Evolutionary conservation across 306 rosid genomes (phyloP), one percentile per base, ranked within the genome.

Genomic region (Citrullus colocynthis): DNA sequence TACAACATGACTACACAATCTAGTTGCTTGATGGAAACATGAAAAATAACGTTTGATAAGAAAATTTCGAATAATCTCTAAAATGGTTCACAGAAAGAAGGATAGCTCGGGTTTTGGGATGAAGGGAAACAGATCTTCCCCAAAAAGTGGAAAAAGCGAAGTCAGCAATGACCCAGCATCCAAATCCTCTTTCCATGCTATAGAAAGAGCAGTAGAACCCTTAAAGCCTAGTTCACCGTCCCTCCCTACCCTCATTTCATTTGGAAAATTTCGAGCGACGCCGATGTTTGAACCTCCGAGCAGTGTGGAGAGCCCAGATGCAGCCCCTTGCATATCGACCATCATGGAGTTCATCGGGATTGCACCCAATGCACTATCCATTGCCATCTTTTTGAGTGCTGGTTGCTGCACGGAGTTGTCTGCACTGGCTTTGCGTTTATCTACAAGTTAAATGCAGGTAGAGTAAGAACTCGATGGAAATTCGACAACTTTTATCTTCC

Each of bases 141-240:
- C 96, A 61, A 95, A 95, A 59, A 89, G 76, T 82, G 86, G 96
- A 57, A 80, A 87, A 81, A 89, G 55, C 0, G 92, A 83, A 14
- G 90, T 84, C 45, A 95, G 64, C 79, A 95, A 42, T 51, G 83
- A 87, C 49, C 93, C 97, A 44, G 88, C 86, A 86, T 90, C 92
- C 24, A 81, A 80, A 79, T 95, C 90, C 76, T 95, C 98, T 86
- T 92, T 95, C 98, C 98, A 92, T 48, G 96, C 92, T 80, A 87
- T 88, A 76, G 93, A 88, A 83, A 88, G 92, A 84, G 85, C 80
- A 66, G 88, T 16, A 52, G 91, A 89, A 24, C 80, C 78, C 82
- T 88, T 86, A 28, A 59, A 77, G 51, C 56, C 79, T 75, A 80
- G 87, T 66, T 88, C 88, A 61, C 84, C 88, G 71, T 86, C 91